Evolutionary conservation across 352 stramenopile species (phyloP).

Genomic region (Hyaloperonospora arabidopsidis): DNA sequence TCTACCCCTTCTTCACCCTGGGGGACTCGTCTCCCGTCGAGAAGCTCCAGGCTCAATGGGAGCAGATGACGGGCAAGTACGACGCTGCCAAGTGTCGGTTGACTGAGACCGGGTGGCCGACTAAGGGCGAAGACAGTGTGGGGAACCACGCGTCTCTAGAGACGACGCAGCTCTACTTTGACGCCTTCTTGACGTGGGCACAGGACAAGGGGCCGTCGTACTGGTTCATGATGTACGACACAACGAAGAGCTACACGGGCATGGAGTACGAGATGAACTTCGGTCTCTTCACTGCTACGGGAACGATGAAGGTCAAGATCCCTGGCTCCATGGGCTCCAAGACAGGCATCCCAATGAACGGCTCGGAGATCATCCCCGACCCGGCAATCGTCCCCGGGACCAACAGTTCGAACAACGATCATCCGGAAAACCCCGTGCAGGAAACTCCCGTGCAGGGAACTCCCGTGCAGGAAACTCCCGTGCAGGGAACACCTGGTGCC

Average conservation of each 20-base stretch:
- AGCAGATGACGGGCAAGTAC: constrained; percentile 36
- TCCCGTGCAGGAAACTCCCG: no score
- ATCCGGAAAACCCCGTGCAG: no score
- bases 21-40: constrained; percentile 24
- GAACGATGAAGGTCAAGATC: constrained; percentile 32
- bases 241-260: constrained; percentile 35
- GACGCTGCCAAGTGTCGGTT: constrained; percentile 29
- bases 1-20: constrained; percentile 45
- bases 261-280: constrained; percentile 56
- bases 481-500: no score
- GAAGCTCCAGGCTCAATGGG: constrained; percentile 48
- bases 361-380: no score
- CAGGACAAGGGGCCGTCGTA: constrained; percentile 24
- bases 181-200: constrained; percentile 41
- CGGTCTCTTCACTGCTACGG: constrained; percentile 33
- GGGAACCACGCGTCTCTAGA: constrained; percentile 39
- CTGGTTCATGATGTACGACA: constrained; percentile 67
- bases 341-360: not conserved
- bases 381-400: no score
- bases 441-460: no score
- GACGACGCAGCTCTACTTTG: constrained; percentile 35
- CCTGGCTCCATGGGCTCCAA: constrained; percentile 6
- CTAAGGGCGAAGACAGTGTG: constrained; percentile 17
- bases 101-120: constrained; percentile 54
- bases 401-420: no score